Evolutionary conservation across 768 basidiomycete genomes (phyloP).

Genomic region (Phlebiopsis gigantea): DNA sequence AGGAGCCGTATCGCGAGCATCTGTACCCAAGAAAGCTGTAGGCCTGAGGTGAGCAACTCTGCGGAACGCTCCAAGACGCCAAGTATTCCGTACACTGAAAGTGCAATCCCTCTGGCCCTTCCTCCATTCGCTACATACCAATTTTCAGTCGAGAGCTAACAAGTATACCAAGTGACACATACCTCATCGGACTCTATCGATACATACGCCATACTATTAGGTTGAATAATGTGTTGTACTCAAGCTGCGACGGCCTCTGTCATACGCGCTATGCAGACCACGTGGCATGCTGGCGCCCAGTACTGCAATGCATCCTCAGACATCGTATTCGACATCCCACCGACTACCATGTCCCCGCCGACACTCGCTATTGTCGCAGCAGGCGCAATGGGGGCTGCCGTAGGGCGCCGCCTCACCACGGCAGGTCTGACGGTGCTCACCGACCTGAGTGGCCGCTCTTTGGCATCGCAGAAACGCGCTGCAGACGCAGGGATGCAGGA

Average conservation of each 20-base stretch:
- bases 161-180: not conserved
- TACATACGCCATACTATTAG: slow-evolving; percentile 23
- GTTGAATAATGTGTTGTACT: not conserved
- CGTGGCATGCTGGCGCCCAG: not conserved
- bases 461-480: slow-evolving; percentile 39
- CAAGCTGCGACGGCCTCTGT: not conserved
- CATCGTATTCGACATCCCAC: not conserved
- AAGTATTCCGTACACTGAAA: slow-evolving; percentile 22
- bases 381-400: slow-evolving; percentile 56
- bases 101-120: slow-evolving; percentile 26
- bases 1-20: slow-evolving; percentile 17
- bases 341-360: slow-evolving; percentile 12
- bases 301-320: not conserved
- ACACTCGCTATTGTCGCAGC: slow-evolving; percentile 46
- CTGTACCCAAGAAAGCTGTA: slow-evolving; percentile 23
- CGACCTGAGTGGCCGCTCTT: slow-evolving; percentile 47
- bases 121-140: slow-evolving; percentile 25
- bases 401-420: slow-evolving; percentile 41
- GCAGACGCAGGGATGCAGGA: slow-evolving; percentile 45
- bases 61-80: not conserved
- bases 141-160: not conserved
- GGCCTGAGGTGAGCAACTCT: not conserved
- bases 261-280: not conserved
- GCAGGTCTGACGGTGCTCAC: slow-evolving; percentile 47
- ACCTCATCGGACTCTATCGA: slow-evolving; percentile 28